Evolutionary conservation across 805 yeast genomes (phyloP), one percentile per base, ranked within the genome.

Genomic region (Starmerella scarabaei): DNA sequence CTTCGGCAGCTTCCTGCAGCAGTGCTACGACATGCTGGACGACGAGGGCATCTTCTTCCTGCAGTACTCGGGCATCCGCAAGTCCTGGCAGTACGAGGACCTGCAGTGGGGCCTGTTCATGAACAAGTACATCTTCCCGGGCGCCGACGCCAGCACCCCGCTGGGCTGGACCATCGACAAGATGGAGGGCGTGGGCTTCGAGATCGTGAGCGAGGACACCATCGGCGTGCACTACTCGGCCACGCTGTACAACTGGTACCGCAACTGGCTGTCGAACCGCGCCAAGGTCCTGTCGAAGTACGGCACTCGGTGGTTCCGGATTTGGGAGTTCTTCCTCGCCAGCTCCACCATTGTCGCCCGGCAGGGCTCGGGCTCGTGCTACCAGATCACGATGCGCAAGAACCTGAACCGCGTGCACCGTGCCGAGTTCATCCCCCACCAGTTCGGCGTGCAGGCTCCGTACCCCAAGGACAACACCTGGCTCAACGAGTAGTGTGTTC

Each of bases 51-150:
- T 81, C 40, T 83, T 84, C 69, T 79, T 70, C 60, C 68, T 84
- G 59, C 95, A 84, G 66, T 80, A 79, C 57, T 86, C 94, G 37
- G 95, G 95, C 40, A 65, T 84, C 54, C 76, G 94, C 67, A 85
- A 84, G 66, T 68, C 72, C 43, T 84, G 94, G 95, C 94, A 84
- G 66, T 84, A 82, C 63, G 94, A 84, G 66, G 95, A 84, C 62
- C 71, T 84, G 56, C 69, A 75, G 62, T 84, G 94, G 95, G 95
- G 95, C 54, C 68, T 85, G 59, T 84, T 84, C 64, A 85, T 84
- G 94, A 84, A 85, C 75, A 84, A 82, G 69, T 84, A 82, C 64
- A 79, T 84, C 59, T 84, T 84, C 83, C 94, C 95, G 33, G 95
- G 95, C 64, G 94, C 94, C 38, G 95, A 84, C 65, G 94, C 94